Evolutionary conservation across 805 yeast genomes (phyloP), one percentile per base, ranked within the genome.

Genomic region (Candida vartiovaarae): DNA sequence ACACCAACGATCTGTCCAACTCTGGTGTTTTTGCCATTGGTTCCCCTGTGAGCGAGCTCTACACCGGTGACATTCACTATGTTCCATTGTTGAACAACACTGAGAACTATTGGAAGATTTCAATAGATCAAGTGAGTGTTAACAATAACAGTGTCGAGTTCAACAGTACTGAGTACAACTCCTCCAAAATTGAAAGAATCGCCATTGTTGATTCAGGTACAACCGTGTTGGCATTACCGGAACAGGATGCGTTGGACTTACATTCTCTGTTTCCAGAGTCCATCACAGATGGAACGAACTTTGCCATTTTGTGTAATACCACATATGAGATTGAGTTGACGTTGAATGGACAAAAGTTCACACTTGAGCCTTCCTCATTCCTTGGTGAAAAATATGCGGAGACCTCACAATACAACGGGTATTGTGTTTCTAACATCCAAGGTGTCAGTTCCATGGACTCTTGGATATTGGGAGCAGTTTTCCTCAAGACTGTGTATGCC

Each of bases 381-480:
- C 50, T 76, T 37, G 85, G 84, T 5, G 58, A 64, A 9, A 67
- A 65, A 20, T 76, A 78, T 54, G 40, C 69, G 2, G 44, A 52
- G 4, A 46, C 49, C 33, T 61, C 70, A 0, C 57, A 50, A 0
- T 67, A 73, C 44, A 31, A 50, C 20, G 80, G 82, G 0, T 70
- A 73, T 54, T 81, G 88, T 65, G 78, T 80, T 9, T 75, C 84
- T 6, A 80, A 78, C 52, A 69, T 80, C 45, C 85, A 78, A 61
- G 86, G 84, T 8, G 54, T 72, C n/a, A 63, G 64, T 27, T 60
- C 67, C 11, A 61, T 66, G 41, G 64, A 64, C 15, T 57, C 70
- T 1, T 81, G 87, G 87, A 72, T 81, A 42, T 61, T 81, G 34
- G 88, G 88, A 5, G 80, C 77, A n/a, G 67, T 77, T 3, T 80